Percentiles rank a stretch among this genome's conserved stretches.
phyloP scores from a whole-genome alignment of 371 early-diverging fungal genomes.

The Quaeritorhiza haematococci region DNA sequence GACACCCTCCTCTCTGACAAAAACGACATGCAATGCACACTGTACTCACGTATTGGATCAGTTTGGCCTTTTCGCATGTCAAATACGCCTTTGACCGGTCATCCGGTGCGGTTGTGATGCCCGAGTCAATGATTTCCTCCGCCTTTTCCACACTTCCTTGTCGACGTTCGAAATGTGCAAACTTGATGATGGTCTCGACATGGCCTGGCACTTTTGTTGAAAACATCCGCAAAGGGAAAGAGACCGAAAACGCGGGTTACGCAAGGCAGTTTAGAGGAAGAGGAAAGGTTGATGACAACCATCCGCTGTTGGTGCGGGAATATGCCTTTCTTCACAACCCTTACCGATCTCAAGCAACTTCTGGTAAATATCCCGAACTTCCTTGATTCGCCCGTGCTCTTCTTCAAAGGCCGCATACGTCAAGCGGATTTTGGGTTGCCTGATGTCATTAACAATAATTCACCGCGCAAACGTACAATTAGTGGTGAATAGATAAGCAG shows the following conservation, averaged over 20 bases:
- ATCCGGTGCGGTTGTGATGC: conserved; percentile 29
- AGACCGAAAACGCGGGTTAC: too few species aligned
- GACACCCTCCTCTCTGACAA: not conserved
- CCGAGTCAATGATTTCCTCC: conserved; percentile 30
- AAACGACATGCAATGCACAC: too few species aligned
- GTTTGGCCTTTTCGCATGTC: conserved; percentile 42
- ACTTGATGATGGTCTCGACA: conserved; percentile 49
- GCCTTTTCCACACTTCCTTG: conserved; percentile 34
- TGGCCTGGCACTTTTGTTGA: conserved; percentile 46
- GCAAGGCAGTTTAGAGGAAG: too few species aligned
- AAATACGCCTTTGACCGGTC: conserved; percentile 43
- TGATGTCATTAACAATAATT: conserved; percentile 5
- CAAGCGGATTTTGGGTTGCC: conserved; percentile 41
- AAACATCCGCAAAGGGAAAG: not conserved
- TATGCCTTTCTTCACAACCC: conserved; percentile 8
- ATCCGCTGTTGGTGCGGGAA: too few species aligned
- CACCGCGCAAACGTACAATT: too few species aligned
- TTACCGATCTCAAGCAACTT: conserved; percentile 41
- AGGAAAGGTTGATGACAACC: too few species aligned
- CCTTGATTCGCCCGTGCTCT: conserved; percentile 41
- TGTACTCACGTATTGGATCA: conserved; percentile 31
- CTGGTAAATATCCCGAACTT: conserved; percentile 45
- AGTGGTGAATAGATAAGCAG: conserved; percentile 14
- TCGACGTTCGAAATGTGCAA: conserved; percentile 52
- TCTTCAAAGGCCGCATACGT: conserved; percentile 52